Evolutionary conservation across 2,329 filamentous ascomycete genomes (phyloP).

Genomic region (Sarocladium brachiariae): DNA sequence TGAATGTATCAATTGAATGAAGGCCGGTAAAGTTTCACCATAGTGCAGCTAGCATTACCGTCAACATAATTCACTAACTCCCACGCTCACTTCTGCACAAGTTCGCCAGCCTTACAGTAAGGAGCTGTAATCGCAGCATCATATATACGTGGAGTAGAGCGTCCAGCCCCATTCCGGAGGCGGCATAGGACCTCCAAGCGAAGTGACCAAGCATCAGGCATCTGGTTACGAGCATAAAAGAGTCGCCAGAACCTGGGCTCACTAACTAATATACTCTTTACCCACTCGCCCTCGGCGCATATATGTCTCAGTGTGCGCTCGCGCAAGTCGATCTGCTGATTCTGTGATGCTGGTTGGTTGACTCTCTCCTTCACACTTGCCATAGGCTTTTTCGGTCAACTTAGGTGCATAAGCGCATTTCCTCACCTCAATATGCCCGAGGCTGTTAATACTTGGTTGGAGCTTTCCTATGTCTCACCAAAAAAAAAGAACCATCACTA

Average conservation of each 20-base stretch:
- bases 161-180: neutral
- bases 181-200: neutral
- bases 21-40: no score
- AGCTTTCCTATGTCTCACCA: no score
- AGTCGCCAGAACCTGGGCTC: neutral
- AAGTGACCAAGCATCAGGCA: neutral
- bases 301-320: neutral
- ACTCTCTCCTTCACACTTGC: neutral
- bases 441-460: neutral
- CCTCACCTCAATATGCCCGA: neutral
- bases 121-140: neutral
- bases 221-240: neutral
- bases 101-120: neutral
- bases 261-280: neutral
- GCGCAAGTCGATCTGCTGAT: neutral
- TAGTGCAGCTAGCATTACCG: neutral
- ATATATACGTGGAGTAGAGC: neutral
- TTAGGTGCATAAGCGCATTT: no score
- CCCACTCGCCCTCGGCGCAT: neutral
- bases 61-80: neutral
- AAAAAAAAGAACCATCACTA: no score
- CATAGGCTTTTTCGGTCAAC: neutral
- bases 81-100: neutral
- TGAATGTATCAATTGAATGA: neutral
- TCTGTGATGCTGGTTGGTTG: neutral